A percentile compares a stretch with the other conserved stretches of the same genome.
These are phyloP conservation scores for Balakata baccata DNA, from an alignment of 345 rosid species.

Conservation along the genomic window DNA sequence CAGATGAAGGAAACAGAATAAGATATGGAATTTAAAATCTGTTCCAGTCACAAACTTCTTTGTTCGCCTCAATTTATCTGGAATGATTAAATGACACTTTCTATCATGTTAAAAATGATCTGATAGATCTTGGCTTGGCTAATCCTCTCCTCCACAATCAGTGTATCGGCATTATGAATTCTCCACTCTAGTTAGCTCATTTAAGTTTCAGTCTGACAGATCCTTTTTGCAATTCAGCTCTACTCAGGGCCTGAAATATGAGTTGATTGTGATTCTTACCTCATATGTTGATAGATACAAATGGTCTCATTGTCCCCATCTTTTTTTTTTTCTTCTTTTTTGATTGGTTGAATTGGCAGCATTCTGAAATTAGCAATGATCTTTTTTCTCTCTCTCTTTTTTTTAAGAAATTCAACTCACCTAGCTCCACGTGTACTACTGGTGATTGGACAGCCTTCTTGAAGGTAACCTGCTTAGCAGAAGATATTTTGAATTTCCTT, in stretches of 20 bases:
- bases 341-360: neutral
- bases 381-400: slow-evolving; percentile 29
- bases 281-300: neutral
- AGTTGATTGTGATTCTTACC: neutral
- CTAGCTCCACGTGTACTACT: slow-evolving; percentile 63
- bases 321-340: neutral
- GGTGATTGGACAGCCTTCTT: slow-evolving; percentile 84
- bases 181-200: neutral
- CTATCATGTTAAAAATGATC: slow-evolving; percentile 11
- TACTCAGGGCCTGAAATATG: neutral
- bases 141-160: neutral
- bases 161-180: neutral
- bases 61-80: neutral
- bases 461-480: slow-evolving; percentile 50
- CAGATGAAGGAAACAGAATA: neutral
- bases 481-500: slow-evolving; percentile 7
- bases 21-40: neutral
- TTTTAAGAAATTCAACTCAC: slow-evolving; percentile 85
- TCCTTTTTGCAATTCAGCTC: neutral
- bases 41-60: neutral
- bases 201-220: neutral
- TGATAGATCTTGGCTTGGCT: slow-evolving; percentile 10
- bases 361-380: slow-evolving; percentile 18
- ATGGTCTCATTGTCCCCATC: too few species aligned
- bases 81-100: neutral